Conservation (phyloP, 164 flowering plant species). For the Tetracentron sinense region DNA sequence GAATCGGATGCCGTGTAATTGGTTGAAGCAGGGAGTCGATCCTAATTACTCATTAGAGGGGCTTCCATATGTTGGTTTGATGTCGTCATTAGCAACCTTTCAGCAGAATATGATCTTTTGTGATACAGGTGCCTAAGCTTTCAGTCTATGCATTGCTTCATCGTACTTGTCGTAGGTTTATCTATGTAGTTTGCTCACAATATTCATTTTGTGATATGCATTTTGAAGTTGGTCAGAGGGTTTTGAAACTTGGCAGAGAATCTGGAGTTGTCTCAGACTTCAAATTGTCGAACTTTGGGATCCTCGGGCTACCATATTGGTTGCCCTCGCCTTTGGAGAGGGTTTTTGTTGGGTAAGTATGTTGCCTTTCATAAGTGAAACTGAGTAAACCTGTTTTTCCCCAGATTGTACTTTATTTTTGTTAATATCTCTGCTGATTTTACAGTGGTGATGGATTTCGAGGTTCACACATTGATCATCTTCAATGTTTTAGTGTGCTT, state of each 20-base stretch:
- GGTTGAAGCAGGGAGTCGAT: slow-evolving; percentile 33
- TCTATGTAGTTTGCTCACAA: background rate
- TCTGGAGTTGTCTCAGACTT: slow-evolving; percentile 43
- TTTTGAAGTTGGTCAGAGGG: slow-evolving; percentile 61
- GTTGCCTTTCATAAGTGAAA: background rate
- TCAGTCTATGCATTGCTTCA: slow-evolving; percentile 5
- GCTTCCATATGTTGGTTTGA: slow-evolving; percentile 36
- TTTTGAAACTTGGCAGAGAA: slow-evolving; percentile 40
- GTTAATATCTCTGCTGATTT: slow-evolving; percentile 10
- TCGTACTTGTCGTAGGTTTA: background rate
- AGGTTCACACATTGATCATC: slow-evolving; percentile 40
- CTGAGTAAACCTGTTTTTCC: background rate
- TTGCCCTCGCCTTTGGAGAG: slow-evolving; percentile 53
- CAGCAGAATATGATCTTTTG: slow-evolving; percentile 45
- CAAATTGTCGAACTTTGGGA: slow-evolving; percentile 63
- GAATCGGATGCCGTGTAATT: slow-evolving; percentile 38
- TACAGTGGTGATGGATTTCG: slow-evolving; percentile 34
- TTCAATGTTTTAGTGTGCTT: slow-evolving; percentile 49
- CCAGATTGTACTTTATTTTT: background rate
- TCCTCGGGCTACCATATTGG: slow-evolving; percentile 92
- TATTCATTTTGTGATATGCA: slow-evolving; percentile 12
- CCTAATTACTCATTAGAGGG: slow-evolving; percentile 26
- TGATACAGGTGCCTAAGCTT: slow-evolving; percentile 55
- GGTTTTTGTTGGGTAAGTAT: slow-evolving; percentile 49
- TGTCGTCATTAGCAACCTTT: slow-evolving; percentile 56